A percentile compares a stretch with the other conserved stretches of the same genome.
phyloP scores from a whole-genome alignment of 345 rosid genomes.

The Populus ilicifolia region DNA sequence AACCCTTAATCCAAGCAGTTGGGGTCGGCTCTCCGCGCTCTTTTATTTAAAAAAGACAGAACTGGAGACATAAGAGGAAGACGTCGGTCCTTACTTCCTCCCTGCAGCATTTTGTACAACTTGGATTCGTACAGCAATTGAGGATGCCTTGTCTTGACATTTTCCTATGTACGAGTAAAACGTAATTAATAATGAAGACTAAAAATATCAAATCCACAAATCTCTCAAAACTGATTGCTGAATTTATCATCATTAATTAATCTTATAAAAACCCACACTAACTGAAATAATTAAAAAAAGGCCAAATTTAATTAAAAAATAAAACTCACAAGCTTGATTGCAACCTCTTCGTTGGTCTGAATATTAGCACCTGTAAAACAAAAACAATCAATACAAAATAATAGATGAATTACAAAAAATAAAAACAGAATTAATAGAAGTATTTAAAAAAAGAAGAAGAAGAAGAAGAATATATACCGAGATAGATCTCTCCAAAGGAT shows the following conservation, averaged over 20 bases:
- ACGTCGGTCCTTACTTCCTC: constrained; percentile 61
- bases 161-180: constrained; percentile 50
- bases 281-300: background rate
- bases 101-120: constrained; percentile 81
- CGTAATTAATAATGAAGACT: background rate
- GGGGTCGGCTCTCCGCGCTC: too few species aligned
- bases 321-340: constrained; percentile 82
- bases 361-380: constrained; percentile 59
- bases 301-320: background rate
- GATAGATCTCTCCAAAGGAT: constrained; percentile 98
- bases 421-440: background rate
- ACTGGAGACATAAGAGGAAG: background rate
- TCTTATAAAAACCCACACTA: background rate
- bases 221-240: background rate
- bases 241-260: too few species aligned
- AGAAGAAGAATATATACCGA: constrained; percentile 47
- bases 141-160: constrained; percentile 87
- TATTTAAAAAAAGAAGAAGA: background rate
- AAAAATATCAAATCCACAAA: background rate
- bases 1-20: background rate
- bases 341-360: constrained; percentile 92
- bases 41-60: background rate
- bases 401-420: background rate
- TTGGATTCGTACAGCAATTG: constrained; percentile 83
- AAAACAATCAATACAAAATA: background rate